Conservation (phyloP, 352 stramenopile species). For the Stephanocyclus meneghinianus region DNA sequence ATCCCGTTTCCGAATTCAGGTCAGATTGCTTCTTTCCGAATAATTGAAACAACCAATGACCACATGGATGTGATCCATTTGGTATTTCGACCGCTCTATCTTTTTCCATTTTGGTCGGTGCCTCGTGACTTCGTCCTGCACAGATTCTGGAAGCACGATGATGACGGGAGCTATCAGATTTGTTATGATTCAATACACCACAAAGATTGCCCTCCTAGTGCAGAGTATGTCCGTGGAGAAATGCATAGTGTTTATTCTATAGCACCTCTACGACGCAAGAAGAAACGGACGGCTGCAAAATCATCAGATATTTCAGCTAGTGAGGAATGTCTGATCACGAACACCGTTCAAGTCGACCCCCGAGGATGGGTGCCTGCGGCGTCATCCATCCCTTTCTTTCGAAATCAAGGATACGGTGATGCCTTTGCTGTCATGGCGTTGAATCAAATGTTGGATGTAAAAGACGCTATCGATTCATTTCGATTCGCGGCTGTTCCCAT, state of each 20-base stretch:
- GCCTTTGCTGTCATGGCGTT: slow-evolving; percentile 71
- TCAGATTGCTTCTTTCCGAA: slow-evolving; percentile 66
- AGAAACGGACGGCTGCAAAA: slow-evolving; percentile 16
- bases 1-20: slow-evolving; percentile 53
- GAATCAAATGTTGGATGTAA: slow-evolving; percentile 73
- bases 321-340: slow-evolving; percentile 72
- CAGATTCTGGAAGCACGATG: slow-evolving; percentile 78
- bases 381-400: slow-evolving; percentile 53
- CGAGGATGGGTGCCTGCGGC: slow-evolving; percentile 71
- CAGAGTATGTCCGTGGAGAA: slow-evolving; percentile 64
- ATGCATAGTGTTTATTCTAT: slow-evolving; percentile 79
- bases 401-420: slow-evolving; percentile 66
- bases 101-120: slow-evolving; percentile 77
- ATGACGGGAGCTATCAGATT: slow-evolving; percentile 76
- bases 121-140: slow-evolving; percentile 74
- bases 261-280: slow-evolving; percentile 57
- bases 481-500: slow-evolving; percentile 62
- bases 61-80: slow-evolving; percentile 78
- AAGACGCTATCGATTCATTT: slow-evolving; percentile 67
- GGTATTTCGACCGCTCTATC: slow-evolving; percentile 68
- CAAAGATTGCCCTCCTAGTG: slow-evolving; percentile 58
- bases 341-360: slow-evolving; percentile 75
- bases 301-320: slow-evolving; percentile 8
- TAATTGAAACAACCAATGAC: slow-evolving; percentile 77
- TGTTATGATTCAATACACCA: slow-evolving; percentile 75